Percentiles rank a stretch among this genome's conserved stretches.
These are phyloP conservation scores for Penicillium soppii DNA, from an alignment of 495 filamentous ascomycete genomes.

Conservation along the genomic window DNA sequence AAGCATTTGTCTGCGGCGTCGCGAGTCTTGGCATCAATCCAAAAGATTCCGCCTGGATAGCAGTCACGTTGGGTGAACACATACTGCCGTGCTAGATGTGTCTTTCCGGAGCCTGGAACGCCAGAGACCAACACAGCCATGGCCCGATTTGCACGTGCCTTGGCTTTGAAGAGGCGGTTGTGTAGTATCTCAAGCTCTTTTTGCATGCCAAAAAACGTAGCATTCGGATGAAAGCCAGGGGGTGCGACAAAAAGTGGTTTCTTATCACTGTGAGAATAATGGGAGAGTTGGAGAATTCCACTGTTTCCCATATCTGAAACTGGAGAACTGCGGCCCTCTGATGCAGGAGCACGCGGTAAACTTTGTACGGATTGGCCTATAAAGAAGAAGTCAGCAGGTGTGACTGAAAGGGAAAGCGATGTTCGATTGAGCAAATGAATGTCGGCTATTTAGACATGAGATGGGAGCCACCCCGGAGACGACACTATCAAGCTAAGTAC, in stretches of 20 bases:
- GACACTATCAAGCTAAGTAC: slow-evolving; percentile 18
- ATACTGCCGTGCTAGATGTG: slow-evolving; percentile 79
- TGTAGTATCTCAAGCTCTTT: slow-evolving; percentile 69
- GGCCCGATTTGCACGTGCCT: slow-evolving; percentile 59
- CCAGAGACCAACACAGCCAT: slow-evolving; percentile 70
- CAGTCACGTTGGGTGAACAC: slow-evolving; percentile 65
- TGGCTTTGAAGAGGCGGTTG: slow-evolving; percentile 62
- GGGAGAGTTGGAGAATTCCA: slow-evolving; percentile 21
- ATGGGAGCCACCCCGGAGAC: slow-evolving; percentile 20
- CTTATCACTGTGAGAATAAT: slow-evolving; percentile 18
- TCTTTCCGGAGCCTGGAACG: slow-evolving; percentile 77
- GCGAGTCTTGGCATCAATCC: slow-evolving; percentile 69
- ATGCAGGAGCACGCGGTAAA: slow-evolving; percentile 16
- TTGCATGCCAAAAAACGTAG: slow-evolving; percentile 71
- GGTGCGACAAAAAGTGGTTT: slow-evolving; percentile 62
- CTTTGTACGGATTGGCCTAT: slow-evolving; percentile 22
- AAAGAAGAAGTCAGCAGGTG: slow-evolving; percentile 31
- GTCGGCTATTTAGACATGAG: slow-evolving; percentile 23
- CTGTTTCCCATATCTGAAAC: slow-evolving; percentile 25
- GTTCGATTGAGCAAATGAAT: slow-evolving; percentile 8
- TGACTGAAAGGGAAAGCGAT: slow-evolving; percentile 23
- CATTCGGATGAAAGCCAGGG: slow-evolving; percentile 74
- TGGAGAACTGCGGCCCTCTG: slow-evolving; percentile 27
- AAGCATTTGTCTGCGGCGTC: slow-evolving; percentile 65
- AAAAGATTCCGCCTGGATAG: slow-evolving; percentile 77